A percentile compares a stretch with the other conserved stretches of the same genome.
Conservation (phyloP, 257 asterid genomes). For the Echium plantagineum region DNA sequence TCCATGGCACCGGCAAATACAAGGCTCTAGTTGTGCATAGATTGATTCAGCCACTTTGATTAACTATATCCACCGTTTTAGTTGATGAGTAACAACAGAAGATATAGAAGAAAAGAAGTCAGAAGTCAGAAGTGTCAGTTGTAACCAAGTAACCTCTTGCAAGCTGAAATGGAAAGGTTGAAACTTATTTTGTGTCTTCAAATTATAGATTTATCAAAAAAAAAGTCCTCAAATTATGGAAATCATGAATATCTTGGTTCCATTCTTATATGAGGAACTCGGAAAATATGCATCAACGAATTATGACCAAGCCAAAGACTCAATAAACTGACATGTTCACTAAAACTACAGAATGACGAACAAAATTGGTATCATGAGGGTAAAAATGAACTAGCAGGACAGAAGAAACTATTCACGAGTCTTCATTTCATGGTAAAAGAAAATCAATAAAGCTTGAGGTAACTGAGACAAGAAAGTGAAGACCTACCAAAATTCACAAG, state of each 20-base stretch:
- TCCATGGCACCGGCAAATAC: no score
- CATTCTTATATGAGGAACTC: no score
- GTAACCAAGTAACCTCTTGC: background rate
- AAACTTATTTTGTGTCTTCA: no score
- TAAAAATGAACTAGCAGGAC: background rate
- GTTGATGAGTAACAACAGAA: background rate
- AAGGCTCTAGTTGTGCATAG: background rate
- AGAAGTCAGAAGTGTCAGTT: no score
- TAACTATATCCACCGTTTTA: background rate
- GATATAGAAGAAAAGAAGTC: background rate
- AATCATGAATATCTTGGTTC: no score
- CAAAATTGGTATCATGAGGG: background rate
- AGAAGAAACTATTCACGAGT: background rate
- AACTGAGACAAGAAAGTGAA: background rate
- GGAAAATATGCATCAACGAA: no score
- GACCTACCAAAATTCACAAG: constrained; percentile 94
- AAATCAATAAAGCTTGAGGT: background rate
- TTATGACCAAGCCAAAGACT: background rate
- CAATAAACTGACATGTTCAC: background rate
- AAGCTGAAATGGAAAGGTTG: no score
- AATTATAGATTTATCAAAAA: no score
- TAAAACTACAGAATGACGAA: background rate
- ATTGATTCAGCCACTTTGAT: background rate
- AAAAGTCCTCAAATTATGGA: no score
- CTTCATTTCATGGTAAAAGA: background rate